Conservation (phyloP, 192 early-diverging fungal genomes). For the Backusella morwellensis region DNA sequence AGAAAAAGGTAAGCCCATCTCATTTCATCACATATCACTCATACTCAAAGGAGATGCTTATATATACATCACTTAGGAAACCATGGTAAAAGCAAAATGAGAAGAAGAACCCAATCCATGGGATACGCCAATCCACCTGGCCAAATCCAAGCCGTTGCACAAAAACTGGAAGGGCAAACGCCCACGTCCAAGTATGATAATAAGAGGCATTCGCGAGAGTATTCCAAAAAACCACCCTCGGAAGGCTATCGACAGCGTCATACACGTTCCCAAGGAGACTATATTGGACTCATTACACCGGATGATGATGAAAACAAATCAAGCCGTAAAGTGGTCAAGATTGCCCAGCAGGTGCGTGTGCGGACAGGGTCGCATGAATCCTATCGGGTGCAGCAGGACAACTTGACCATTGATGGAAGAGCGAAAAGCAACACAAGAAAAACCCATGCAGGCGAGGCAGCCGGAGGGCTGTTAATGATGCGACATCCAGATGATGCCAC, state of each 20-base stretch:
- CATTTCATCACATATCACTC: not conserved
- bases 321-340: constrained; percentile 20
- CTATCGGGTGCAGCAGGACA: not conserved
- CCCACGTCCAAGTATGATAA: not conserved
- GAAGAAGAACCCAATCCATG: constrained; percentile 5
- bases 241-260: constrained; percentile 17
- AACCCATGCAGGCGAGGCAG: constrained; percentile 26
- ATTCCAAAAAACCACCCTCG: not conserved
- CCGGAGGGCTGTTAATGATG: constrained; percentile 37
- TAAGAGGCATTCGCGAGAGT: not conserved
- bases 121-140: not conserved
- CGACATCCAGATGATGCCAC: not conserved
- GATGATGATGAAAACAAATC: not conserved
- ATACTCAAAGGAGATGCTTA: not conserved
- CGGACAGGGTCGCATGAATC: constrained; percentile 26
- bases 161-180: not conserved
- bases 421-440: not conserved
- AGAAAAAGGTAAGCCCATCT: not conserved
- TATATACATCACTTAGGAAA: not conserved
- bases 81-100: not conserved
- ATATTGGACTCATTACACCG: constrained; percentile 12
- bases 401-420: not conserved
- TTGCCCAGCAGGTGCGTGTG: constrained; percentile 19
- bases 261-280: constrained; percentile 23
- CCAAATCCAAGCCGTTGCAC: not conserved